These are phyloP conservation scores for Paecilomyces sp. DNA, from an alignment of 2,329 filamentous ascomycete genomes.

Conservation along the genomic window DNA sequence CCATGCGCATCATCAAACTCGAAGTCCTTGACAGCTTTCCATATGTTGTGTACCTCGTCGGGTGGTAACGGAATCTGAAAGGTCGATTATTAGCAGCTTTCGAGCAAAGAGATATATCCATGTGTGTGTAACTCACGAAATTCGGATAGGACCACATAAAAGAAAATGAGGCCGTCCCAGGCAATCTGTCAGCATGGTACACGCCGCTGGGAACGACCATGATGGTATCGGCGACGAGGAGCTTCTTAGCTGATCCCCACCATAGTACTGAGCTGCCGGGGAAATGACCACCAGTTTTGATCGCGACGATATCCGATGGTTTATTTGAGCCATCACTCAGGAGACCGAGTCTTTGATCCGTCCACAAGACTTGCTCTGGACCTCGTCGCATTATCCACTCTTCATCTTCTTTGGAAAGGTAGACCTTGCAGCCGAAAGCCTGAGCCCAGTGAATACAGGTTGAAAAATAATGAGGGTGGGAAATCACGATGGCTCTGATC, in stretches of 20 bases:
- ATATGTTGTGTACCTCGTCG: constrained; percentile 59
- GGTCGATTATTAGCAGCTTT: neutral
- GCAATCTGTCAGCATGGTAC: constrained; percentile 24
- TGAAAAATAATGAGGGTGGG: constrained; percentile 76
- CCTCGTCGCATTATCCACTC: constrained; percentile 52
- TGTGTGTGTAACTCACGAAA: constrained; percentile 23
- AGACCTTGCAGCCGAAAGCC: constrained; percentile 63
- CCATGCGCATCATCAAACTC: constrained; percentile 63
- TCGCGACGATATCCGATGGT: constrained; percentile 45
- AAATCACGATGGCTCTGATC: constrained; percentile 64
- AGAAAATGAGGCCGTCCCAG: constrained; percentile 47
- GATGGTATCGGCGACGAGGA: constrained; percentile 74
- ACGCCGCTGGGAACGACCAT: constrained; percentile 54
- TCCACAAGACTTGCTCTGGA: constrained; percentile 21
- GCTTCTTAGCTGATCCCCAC: constrained; percentile 50
- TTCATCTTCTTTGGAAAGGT: constrained; percentile 58
- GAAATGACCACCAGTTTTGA: constrained; percentile 75
- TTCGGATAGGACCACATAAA: constrained; percentile 77
- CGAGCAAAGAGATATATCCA: neutral
- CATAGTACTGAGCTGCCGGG: constrained; percentile 64
- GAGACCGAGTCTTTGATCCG: constrained; percentile 33
- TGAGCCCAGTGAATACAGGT: constrained; percentile 68
- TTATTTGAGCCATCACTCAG: constrained; percentile 5
- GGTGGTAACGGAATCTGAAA: constrained; percentile 60
- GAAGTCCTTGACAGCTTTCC: constrained; percentile 56